Conservation (phyloP, 225 moss, liverwort and hornwort species). For the Antitrichia curtipendula region DNA sequence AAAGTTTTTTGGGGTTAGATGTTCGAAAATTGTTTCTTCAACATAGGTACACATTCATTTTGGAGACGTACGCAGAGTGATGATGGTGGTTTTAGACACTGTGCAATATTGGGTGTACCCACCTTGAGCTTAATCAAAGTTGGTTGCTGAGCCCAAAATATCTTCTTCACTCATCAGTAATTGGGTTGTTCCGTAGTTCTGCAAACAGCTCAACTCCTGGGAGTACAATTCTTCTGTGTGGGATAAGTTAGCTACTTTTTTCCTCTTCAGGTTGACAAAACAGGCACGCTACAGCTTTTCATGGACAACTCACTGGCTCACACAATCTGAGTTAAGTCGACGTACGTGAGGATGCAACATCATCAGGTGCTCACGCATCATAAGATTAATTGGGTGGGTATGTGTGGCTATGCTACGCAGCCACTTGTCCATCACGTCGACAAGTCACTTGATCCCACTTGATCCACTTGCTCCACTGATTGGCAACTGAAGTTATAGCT, state of each 20-base stretch:
- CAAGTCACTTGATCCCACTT: too few relatives aligned
- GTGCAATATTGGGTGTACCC: background rate
- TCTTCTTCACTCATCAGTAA: background rate
- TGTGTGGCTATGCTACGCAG: too few relatives aligned
- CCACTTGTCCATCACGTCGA: background rate
- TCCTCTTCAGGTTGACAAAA: background rate
- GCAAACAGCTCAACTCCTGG: fast-evolving
- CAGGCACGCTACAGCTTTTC: background rate
- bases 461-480: background rate
- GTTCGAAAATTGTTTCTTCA: background rate
- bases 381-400: background rate
- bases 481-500: background rate
- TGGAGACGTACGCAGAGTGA: fast-evolving
- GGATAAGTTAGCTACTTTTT: background rate
- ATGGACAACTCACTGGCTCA: background rate
- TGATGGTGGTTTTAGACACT: background rate
- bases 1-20: background rate
- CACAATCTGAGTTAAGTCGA: background rate
- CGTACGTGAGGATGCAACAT: background rate
- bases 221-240: background rate
- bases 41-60: fast-evolving
- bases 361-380: background rate
- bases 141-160: background rate
- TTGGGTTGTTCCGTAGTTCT: background rate
- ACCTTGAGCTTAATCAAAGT: background rate